Evolutionary conservation across 164 flowering plant genomes (phyloP).

Genomic region (Magnolia officinalis): DNA sequence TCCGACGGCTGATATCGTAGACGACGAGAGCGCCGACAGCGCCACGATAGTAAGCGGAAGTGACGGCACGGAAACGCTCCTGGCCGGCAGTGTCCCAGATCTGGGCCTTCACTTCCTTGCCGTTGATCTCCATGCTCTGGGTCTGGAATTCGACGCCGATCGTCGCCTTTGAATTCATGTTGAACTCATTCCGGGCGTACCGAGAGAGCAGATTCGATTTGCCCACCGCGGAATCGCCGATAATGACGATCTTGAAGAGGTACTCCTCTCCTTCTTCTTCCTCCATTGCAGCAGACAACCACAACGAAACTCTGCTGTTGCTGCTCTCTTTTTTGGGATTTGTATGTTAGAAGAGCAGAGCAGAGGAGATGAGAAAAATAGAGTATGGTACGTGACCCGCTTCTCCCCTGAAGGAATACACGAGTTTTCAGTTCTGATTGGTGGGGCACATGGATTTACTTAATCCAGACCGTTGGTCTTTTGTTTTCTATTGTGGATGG

Average conservation of each 20-base stretch:
- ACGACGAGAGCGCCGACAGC: conserved; percentile 53
- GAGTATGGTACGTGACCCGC: neutral
- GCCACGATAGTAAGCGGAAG: conserved; percentile 50
- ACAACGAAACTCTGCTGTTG: neutral
- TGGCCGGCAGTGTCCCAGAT: conserved; percentile 55
- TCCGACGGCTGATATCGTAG: conserved; percentile 42
- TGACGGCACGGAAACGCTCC: conserved; percentile 47
- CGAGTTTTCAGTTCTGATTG: neutral
- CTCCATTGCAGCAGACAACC: conserved; percentile 1
- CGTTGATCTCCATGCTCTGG: conserved; percentile 44
- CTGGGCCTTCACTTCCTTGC: conserved; percentile 53
- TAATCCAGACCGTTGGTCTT: neutral
- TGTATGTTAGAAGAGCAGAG: neutral
- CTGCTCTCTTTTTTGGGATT: neutral
- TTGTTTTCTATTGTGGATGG: too few species aligned
- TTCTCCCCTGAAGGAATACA: neutral
- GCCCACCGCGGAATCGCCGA: conserved; percentile 48
- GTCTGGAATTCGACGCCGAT: conserved; percentile 50
- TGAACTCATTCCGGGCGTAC: conserved; percentile 44
- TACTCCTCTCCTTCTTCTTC: conserved; percentile 46
- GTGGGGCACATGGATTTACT: neutral
- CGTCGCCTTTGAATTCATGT: conserved; percentile 39
- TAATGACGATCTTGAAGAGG: conserved; percentile 44
- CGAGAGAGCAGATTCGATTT: conserved; percentile 41
- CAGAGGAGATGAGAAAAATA: neutral